Evolutionary conservation across 1,139 yeast genomes (phyloP), one percentile per base, ranked within the genome.

Genomic region (Casaregolazyma suthepensis): DNA sequence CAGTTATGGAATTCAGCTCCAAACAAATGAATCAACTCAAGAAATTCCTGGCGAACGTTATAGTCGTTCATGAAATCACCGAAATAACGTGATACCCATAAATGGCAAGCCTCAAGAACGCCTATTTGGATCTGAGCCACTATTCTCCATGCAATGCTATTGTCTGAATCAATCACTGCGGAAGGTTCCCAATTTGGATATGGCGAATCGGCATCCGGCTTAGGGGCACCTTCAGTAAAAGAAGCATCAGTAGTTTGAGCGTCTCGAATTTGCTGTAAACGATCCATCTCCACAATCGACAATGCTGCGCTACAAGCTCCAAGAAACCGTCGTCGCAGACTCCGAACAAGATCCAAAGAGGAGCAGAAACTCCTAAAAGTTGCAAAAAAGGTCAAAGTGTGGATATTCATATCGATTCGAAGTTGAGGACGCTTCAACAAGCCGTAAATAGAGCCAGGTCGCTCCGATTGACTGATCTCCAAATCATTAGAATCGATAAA

Each of bases 81-180:
- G 66, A 85, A 89, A 64, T 87, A 87, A 60, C 85, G 84, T 51
- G 81, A 79, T 22, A 89, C 80, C 70, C 95, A 77, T 43, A 85
- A 79, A 51, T 83, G 79, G 55, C 89, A 74, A 0, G 90, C 88
- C 65, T 88, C 95, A 58, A 90, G 73, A 45, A 90, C 82, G 51
- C 95, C 95, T 52, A 86, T 78, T 64, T 90, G 96, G 53, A 90
- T 87, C 65, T 85, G 78, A 61, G 83, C 78, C 66, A 82, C 75
- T 71, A 78, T 73, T 64, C 81, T 73, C 86, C 81, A 77, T 54
- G 80, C 80, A 22, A 75, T 59, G 2, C 68, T 65, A 3, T 68
- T 66, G 22, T 68, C 53, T 6, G 70, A 61, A 13, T 65, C 59
- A 1, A 64, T 56, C 48, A 71, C 74, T 57, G 67, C 61, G 17